Conservation (phyloP, 345 rosid species). For the Bretschneidera sinensis region DNA sequence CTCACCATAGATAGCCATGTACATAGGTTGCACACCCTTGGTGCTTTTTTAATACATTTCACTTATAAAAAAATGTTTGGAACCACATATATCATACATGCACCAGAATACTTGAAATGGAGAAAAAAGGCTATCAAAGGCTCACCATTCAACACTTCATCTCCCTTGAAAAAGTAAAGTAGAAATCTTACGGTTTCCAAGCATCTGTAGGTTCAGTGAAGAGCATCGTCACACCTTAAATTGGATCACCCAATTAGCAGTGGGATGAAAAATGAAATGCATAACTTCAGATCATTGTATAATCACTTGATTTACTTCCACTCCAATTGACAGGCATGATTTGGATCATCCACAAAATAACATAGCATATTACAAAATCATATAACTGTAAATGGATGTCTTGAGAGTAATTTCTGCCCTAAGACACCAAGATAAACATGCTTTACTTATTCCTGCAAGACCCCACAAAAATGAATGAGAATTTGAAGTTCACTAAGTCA, state of each 20-base stretch:
- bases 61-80: background rate
- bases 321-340: background rate
- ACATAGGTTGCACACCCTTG: no score
- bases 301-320: no score
- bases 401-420: no score
- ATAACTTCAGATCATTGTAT: background rate
- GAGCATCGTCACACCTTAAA: slow-evolving; percentile 73
- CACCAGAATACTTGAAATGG: background rate
- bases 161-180: slow-evolving; percentile 83
- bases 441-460: no score
- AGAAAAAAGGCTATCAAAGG: slow-evolving; percentile 4
- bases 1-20: no score
- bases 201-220: slow-evolving; percentile 94
- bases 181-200: slow-evolving; percentile 91
- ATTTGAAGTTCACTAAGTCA: no score
- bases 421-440: no score
- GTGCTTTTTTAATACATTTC: no score
- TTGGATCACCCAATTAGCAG: slow-evolving; percentile 8
- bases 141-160: slow-evolving; percentile 78
- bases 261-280: slow-evolving; percentile 7
- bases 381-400: no score
- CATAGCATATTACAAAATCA: no score
- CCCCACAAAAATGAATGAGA: no score
- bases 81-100: background rate
- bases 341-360: no score